These are phyloP conservation scores for Annona cherimola DNA, from an alignment of 164 flowering plant genomes.

Conservation along the genomic window DNA sequence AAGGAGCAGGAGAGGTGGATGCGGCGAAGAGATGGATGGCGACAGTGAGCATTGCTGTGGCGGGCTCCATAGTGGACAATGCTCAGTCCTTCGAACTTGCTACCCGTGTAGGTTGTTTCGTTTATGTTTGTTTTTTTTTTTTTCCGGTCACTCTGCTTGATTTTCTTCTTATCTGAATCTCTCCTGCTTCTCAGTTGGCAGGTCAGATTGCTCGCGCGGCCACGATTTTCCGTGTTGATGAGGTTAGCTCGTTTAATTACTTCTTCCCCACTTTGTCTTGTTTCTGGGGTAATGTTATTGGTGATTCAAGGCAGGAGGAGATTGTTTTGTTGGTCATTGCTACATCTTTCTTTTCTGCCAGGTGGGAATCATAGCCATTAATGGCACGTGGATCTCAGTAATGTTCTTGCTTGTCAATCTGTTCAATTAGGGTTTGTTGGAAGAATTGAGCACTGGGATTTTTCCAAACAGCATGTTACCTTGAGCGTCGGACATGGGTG, in stretches of 20 bases:
- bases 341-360: too few species aligned
- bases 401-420: too few species aligned
- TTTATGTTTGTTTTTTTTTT: too few species aligned
- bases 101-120: slow-evolving; percentile 47
- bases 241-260: slow-evolving; percentile 38
- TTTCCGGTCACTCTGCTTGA: not conserved
- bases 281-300: not conserved
- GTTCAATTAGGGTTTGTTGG: too few species aligned
- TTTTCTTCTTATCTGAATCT: not conserved
- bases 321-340: not conserved
- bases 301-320: not conserved
- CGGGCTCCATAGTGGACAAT: slow-evolving; percentile 90
- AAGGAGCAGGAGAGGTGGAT: slow-evolving; percentile 14
- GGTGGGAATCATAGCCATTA: too few species aligned
- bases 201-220: slow-evolving; percentile 98
- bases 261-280: not conserved
- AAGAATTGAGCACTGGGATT: too few species aligned
- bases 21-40: slow-evolving; percentile 22
- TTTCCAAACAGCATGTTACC: too few species aligned
- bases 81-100: slow-evolving; percentile 88
- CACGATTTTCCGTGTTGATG: slow-evolving; percentile 82
- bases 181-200: slow-evolving; percentile 56
- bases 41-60: slow-evolving; percentile 72
- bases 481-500: too few species aligned
- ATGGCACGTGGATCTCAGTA: too few species aligned